Base-by-base conservation (phyloP, 164 flowering plant species). In the Annona squamosa region DNA sequence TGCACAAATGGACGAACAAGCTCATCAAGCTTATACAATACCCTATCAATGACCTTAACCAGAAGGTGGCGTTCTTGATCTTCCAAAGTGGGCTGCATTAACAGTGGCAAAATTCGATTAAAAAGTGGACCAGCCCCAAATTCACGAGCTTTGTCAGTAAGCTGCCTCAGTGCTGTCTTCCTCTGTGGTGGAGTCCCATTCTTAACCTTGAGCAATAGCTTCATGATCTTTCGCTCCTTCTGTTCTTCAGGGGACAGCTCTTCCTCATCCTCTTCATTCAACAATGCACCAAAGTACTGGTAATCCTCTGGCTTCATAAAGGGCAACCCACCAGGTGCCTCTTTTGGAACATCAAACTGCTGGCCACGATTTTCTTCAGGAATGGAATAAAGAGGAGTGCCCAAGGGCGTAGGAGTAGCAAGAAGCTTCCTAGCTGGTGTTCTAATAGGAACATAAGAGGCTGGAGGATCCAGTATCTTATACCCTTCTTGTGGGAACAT, bases 161-260 rank as follows among this genome's bases (percentile, higher is more conserved):
- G 89, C 84, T 96, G 99, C 68, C 99, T 79, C 77, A 96, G 69
- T 1, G 99, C 99, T 10, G 98, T 96, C 81, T 96, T 96, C 80
- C 99, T 87, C 87, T 96, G 99, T 2, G 97, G 97, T 4, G 99
- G 99, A 2, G 99, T 93, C 4, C 99, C 99, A 81, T 96, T 96
- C 83, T 96, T 96, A 47, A 96, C 99, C 86, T 96, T 96, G 17
- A 96, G 89, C 83, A 96, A 77, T 41, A 96, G 89, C 78, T 96
- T 96, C 98, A 96, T 89, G 74, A 96, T 96, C 83, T 96, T 96
- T 73, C 99, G 76, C 82, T 96, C 98, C 77, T 96, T 96, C 84
- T 93, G 99, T 81, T 96, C 95, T 0, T 96, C 99, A 0, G 98
- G 95, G 2, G 97, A 83, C 77, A 96, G 74, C 70, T 91, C 91